Evolutionary conservation across 2,329 filamentous ascomycete species (phyloP), one percentile per base, ranked within the genome.

Genomic region (Biscogniauxia sp.): DNA sequence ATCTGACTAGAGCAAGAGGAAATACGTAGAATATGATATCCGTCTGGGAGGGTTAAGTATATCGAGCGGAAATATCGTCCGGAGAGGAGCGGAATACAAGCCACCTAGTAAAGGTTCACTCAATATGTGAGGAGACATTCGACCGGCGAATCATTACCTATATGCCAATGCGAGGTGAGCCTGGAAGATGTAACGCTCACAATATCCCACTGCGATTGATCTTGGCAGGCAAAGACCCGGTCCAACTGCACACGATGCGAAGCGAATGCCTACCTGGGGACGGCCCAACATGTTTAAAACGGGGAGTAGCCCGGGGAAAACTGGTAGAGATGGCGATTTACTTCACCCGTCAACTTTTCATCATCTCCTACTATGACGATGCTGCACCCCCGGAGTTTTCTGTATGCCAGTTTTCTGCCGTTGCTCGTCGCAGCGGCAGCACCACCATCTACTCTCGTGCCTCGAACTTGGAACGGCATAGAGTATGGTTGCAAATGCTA

Each of bases 401-500:
- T 66, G 26, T 58, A 56, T 15, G 51, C 49, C 13, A 58, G 52
- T 51, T 51, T 68, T n/a, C 57, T 61, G n/a, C 28, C 53, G n/a
- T 51, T 64, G 5, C 17, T 65, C 19, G 25, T 53, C 19, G 50
- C 51, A 49, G 62, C 55, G 15, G 6, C 54, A 15, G 56, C 56
- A 56, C 56, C 51, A 20, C 20, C 54, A 19, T 45, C 64, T 11
- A 11, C 56, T n/a, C 64, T 66, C 28, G 65, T 68, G 26, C 61
- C 61, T 20, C 58, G 64, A 54, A 62, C 56, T 15, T 73, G 70
- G 70, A 67, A 74, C 6, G 71, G 69, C 4, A 58, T 58, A n/a
- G 25, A 64, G 5, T 74, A 73, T 53, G 68, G 64, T 41, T 75
- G 72, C 56, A 74, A 74, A 58, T 75, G 72, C 59, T 74, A 73